Base-by-base conservation (phyloP, 2,329 filamentous ascomycete genomes). In the Curvularia verruculosa region DNA sequence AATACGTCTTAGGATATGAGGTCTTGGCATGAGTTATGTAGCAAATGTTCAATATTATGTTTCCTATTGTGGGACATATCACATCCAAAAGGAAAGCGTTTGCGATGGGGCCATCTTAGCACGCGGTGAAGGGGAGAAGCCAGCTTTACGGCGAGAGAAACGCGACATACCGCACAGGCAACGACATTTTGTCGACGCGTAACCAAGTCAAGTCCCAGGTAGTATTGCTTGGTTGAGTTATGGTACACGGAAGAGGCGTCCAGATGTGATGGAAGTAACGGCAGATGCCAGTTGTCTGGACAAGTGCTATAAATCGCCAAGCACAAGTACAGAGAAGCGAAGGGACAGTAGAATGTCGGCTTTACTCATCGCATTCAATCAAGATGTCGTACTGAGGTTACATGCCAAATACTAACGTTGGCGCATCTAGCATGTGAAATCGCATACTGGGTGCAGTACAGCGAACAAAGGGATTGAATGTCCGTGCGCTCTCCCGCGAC, bases 141-240 rank as follows among this genome's bases (percentile, higher is more conserved):
- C 21, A 28, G 13, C n/a, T 31, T 3, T 3, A 47, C 34, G 36
- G 52, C 24, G 49, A 49, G 26, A 47, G 53, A 50, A 40, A 40
- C 31, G 31, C 18, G 36, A 70, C 69, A 49, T 66, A 72, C 68
- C 63, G 64, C 40, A 68, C 60, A 15, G 68, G 65, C 15, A 71
- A 65, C 50, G 67, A 69, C 70, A 71, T 70, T n/a, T n/a, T 58
- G 54, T 29, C 44, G 26, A 23, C 18, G 15, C 13, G 13, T n/a
- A 29, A 34, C 10, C 24, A 3, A 31, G 29, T 10, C 31, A 6
- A 44, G 19, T 10, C 28, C 10, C 5, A 7, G n/a, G 34, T 5
- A 37, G 4, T 39, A 7, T 15, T 13, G 15, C 2, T 39, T 21
- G 7, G 34, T 18, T 18, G 3, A 10, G 9, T 23, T 15, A 28